Conservation (phyloP, 768 basidiomycete genomes). For the Brasilioporus rufonigricans region DNA sequence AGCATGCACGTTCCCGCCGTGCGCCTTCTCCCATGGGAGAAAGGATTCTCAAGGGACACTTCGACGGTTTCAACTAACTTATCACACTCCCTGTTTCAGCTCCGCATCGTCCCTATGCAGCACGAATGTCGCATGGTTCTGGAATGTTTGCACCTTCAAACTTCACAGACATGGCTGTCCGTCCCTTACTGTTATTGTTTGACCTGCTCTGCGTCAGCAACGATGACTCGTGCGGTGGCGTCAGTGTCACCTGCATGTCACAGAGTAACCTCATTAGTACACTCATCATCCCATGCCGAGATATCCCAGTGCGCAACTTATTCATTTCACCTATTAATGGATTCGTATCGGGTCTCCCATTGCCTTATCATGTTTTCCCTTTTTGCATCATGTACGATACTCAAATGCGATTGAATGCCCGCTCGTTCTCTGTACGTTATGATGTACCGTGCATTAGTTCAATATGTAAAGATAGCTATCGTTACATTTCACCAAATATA, state of each 20-base stretch:
- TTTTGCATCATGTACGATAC: conserved; percentile 5
- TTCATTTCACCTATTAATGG: conserved; percentile 10
- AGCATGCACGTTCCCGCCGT: conserved; percentile 49
- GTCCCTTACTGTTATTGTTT: conserved; percentile 5
- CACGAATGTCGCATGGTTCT: conserved; percentile 6
- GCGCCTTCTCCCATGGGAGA: conserved; percentile 91
- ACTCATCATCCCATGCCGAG: conserved; percentile 8
- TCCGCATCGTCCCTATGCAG: not conserved
- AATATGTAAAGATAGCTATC: conserved; percentile 18
- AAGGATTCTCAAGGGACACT: conserved; percentile 86
- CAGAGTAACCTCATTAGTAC: conserved; percentile 5
- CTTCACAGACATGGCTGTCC: conserved; percentile 1
- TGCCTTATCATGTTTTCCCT: not conserved
- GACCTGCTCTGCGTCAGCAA: not conserved
- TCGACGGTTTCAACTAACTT: conserved; percentile 80
- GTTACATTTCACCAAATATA: not conserved
- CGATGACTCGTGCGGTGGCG: conserved; percentile 9
- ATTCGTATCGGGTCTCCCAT: conserved; percentile 5
- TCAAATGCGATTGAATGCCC: not conserved
- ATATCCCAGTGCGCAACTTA: conserved; percentile 22
- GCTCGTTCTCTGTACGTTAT: conserved; percentile 5
- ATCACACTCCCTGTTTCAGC: not conserved
- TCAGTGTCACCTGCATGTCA: conserved; percentile 9
- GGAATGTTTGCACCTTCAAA: not conserved
- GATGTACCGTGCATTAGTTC: conserved; percentile 19